Evolutionary conservation across 2,329 filamentous ascomycete genomes (phyloP).

Genomic region (Sporothrix phasma): DNA sequence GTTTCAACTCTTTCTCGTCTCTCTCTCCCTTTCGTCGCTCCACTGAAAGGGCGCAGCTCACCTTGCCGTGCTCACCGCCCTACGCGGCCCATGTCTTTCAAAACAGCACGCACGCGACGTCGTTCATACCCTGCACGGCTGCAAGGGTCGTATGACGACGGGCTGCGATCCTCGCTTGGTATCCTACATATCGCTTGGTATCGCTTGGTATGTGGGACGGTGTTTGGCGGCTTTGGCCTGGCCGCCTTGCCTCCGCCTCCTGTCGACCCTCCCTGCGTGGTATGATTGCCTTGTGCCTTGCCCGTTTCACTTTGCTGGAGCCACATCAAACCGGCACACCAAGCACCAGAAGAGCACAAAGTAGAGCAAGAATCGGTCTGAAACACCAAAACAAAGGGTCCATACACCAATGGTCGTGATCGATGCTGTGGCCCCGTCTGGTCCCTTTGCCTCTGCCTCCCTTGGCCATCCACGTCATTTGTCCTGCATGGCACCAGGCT

Average conservation of each 20-base stretch:
- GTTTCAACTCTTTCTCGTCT: not conserved
- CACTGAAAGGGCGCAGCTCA: not conserved
- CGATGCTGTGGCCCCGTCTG: not conserved
- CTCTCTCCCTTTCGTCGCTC: not conserved
- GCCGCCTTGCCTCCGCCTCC: too few relatives aligned
- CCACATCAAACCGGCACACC: not conserved
- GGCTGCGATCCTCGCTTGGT: not conserved
- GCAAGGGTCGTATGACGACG: not conserved
- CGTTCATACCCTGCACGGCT: too few relatives aligned
- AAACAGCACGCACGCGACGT: too few relatives aligned
- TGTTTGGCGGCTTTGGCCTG: not conserved
- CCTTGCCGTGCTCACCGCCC: not conserved
- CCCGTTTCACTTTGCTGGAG: not conserved
- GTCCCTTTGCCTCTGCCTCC: not conserved
- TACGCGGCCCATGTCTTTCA: not conserved
- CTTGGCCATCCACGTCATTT: not conserved
- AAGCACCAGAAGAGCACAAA: too few relatives aligned
- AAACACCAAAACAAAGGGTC: not conserved
- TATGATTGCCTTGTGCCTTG: not conserved
- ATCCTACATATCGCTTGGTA: too few relatives aligned
- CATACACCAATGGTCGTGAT: not conserved
- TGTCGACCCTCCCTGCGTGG: too few relatives aligned
- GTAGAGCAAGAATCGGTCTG: not conserved
- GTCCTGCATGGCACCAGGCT: not conserved
- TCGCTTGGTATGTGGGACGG: slow-evolving; percentile 5